Evolutionary conservation across 768 basidiomycete genomes (phyloP).

Genomic region (Leccinum subgranulosum): DNA sequence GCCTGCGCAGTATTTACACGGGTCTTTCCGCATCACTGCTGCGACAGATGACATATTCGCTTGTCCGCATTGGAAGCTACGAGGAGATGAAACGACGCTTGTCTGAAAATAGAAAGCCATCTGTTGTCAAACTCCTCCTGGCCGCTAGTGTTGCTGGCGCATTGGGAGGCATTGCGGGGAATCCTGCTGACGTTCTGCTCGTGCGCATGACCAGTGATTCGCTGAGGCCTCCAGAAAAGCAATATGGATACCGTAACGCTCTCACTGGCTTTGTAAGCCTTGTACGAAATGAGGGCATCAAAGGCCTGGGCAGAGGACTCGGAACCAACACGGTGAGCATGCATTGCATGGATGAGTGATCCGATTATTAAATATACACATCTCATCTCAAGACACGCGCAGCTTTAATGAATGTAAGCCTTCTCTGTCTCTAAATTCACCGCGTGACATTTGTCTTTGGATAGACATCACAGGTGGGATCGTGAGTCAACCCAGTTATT

Average conservation of each 20-base stretch:
- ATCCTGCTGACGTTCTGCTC: constrained; percentile 73
- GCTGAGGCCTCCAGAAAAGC: constrained; percentile 65
- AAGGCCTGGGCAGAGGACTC: constrained; percentile 68
- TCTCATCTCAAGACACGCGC: constrained; percentile 47
- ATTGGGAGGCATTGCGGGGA: constrained; percentile 80
- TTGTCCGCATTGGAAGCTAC: constrained; percentile 80
- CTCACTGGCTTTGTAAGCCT: constrained; percentile 66
- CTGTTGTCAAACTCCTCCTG: constrained; percentile 51
- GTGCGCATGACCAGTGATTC: constrained; percentile 90
- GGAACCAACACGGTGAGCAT: constrained; percentile 69
- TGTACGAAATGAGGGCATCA: constrained; percentile 64
- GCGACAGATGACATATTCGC: constrained; percentile 89
- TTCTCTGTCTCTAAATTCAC: background rate
- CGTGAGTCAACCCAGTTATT: constrained; percentile 47
- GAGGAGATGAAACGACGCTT: constrained; percentile 69
- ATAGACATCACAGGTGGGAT: constrained; percentile 79
- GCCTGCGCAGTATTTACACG: constrained; percentile 72
- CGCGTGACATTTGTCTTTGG: constrained; percentile 3
- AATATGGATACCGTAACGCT: constrained; percentile 80
- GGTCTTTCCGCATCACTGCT: constrained; percentile 81
- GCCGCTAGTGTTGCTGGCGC: constrained; percentile 74
- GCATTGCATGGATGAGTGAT: background rate
- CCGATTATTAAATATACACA: constrained; percentile 7
- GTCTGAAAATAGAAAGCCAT: constrained; percentile 49
- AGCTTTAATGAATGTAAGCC: constrained; percentile 69